Percentiles rank a stretch among this genome's conserved stretches.
Evolutionary conservation across 2,329 filamentous ascomycete species (phyloP).

Genomic region (Sporothrix protearum): DNA sequence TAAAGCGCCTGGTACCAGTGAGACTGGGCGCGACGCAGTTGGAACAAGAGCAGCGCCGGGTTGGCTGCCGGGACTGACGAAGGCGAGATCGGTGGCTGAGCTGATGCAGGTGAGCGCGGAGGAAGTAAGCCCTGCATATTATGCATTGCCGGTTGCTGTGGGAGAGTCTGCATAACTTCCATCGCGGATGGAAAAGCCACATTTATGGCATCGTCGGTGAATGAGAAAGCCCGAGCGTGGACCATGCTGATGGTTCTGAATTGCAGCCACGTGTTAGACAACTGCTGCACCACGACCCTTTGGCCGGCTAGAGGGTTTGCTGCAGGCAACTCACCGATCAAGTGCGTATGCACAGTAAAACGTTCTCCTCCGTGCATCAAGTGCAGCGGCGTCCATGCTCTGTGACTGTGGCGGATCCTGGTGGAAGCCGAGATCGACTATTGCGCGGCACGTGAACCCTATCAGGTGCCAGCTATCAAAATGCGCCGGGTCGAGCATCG

Average conservation of each 20-base stretch:
- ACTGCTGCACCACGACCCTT: background rate
- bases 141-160: background rate
- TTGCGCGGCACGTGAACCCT: constrained; percentile 80
- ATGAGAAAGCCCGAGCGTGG: constrained; percentile 83
- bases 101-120: constrained; percentile 42
- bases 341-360: constrained; percentile 90
- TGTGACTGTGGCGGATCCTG: constrained; percentile 78
- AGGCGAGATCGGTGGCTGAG: constrained; percentile 31
- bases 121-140: constrained; percentile 31
- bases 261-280: constrained; percentile 1
- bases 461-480: constrained; percentile 95
- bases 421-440: constrained; percentile 87
- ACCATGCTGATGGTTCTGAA: constrained; percentile 80
- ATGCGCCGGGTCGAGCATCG: constrained; percentile 82
- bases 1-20: constrained; percentile 86
- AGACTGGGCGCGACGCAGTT: constrained; percentile 80
- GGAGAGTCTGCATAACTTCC: constrained; percentile 1
- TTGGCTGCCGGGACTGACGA: constrained; percentile 54
- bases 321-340: constrained; percentile 61
- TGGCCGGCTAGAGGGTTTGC: background rate
- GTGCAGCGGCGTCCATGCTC: constrained; percentile 60
- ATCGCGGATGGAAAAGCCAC: constrained; percentile 67
- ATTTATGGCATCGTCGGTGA: constrained; percentile 82
- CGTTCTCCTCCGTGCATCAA: constrained; percentile 76
- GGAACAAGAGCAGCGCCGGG: constrained; percentile 73